phyloP scores from a whole-genome alignment of 805 yeast genomes.

The Wickerhamomyces sydowiorum region DNA sequence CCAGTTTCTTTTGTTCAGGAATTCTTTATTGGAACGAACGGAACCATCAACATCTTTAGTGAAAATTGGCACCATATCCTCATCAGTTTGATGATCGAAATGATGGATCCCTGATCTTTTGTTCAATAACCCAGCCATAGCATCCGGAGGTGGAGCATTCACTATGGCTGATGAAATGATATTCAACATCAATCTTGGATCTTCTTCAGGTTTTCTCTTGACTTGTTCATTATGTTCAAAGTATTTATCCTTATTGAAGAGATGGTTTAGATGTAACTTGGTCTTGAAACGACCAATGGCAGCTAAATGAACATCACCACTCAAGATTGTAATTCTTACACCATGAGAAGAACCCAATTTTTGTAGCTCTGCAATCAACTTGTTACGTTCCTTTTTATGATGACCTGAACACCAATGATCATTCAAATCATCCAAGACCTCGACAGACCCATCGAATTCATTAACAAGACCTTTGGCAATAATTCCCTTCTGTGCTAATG shows the following conservation, averaged over 20 bases:
- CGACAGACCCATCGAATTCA: slow-evolving; percentile 89
- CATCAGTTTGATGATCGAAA: slow-evolving; percentile 60
- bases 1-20: slow-evolving; percentile 68
- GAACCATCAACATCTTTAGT: slow-evolving; percentile 50
- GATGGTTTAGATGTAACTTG: slow-evolving; percentile 39
- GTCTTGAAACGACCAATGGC: slow-evolving; percentile 75
- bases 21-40: slow-evolving; percentile 40
- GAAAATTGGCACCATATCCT: slow-evolving; percentile 77
- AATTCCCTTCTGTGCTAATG: slow-evolving; percentile 54
- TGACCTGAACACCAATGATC: slow-evolving; percentile 95
- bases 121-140: slow-evolving; percentile 71
- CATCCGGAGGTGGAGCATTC: slow-evolving; percentile 89
- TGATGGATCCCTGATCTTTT: slow-evolving; percentile 62
- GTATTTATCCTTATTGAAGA: slow-evolving; percentile 27
- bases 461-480: slow-evolving; percentile 72
- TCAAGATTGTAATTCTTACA: slow-evolving; percentile 73
- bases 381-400: slow-evolving; percentile 84
- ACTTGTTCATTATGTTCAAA: slow-evolving; percentile 35
- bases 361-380: slow-evolving; percentile 53
- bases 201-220: slow-evolving; percentile 50
- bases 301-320: slow-evolving; percentile 93
- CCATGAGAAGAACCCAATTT: slow-evolving; percentile 59
- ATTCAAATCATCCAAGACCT: slow-evolving; percentile 85
- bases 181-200: slow-evolving; percentile 74
- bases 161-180: slow-evolving; percentile 86